Percentiles rank a stretch among this genome's conserved stretches.
These are phyloP conservation scores for Plantago coronopus DNA, from an alignment of 305 asterid species.

Conservation along the genomic window DNA sequence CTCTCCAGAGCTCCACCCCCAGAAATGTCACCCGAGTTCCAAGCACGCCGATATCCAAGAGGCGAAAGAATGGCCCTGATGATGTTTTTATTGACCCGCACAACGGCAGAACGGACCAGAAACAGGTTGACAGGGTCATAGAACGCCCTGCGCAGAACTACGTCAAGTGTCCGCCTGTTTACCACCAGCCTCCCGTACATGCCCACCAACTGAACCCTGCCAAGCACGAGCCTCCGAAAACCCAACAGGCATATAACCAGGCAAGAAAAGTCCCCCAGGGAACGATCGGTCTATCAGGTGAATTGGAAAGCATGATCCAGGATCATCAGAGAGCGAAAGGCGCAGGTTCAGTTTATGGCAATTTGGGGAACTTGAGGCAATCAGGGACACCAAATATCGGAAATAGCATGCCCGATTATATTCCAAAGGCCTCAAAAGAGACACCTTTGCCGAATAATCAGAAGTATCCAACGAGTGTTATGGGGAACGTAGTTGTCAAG, in stretches of 20 bases:
- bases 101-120: slow-evolving; percentile 6
- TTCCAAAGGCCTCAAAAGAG: slow-evolving; percentile 36
- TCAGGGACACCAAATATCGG: slow-evolving; percentile 22
- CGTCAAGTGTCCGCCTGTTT: slow-evolving; percentile 27
- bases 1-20: slow-evolving; percentile 26
- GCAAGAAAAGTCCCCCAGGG: slow-evolving; percentile 38
- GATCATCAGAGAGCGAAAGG: slow-evolving; percentile 62
- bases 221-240: neutral
- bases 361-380: slow-evolving; percentile 70
- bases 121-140: slow-evolving; percentile 44
- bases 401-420: slow-evolving; percentile 24
- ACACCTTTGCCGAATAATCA: slow-evolving; percentile 25
- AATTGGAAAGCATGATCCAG: slow-evolving; percentile 64
- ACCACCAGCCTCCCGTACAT: slow-evolving; percentile 28
- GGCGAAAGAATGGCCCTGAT: slow-evolving; percentile 25
- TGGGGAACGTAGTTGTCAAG: slow-evolving; percentile 49
- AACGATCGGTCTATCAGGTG: slow-evolving; percentile 54
- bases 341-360: slow-evolving; percentile 37
- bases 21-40: slow-evolving; percentile 28
- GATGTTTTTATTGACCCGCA: slow-evolving; percentile 15
- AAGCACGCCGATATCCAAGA: slow-evolving; percentile 37
- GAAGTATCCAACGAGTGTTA: slow-evolving; percentile 42
- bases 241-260: slow-evolving; percentile 27
- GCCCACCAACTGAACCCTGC: slow-evolving; percentile 17
- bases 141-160: slow-evolving; percentile 56